phyloP scores from a whole-genome alignment of 805 yeast genomes.

The Ogataea trehaloabstinens region DNA sequence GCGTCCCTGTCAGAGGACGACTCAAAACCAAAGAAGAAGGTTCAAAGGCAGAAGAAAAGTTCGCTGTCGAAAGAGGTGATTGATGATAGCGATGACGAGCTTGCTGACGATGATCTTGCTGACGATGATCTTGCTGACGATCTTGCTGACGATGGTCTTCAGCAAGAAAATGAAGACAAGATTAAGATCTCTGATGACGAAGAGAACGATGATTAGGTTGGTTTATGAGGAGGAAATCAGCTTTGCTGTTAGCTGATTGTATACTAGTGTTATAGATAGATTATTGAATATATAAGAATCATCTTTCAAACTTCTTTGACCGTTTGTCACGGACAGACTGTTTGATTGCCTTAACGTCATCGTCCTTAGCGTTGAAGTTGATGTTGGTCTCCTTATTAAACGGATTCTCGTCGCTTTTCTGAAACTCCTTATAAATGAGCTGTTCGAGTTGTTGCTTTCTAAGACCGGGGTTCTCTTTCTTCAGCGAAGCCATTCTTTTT shows the following conservation, averaged over 20 bases:
- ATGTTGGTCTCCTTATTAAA: constrained; percentile 74
- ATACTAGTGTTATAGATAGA: too few species aligned
- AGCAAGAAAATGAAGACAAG: too few species aligned
- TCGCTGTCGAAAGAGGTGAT: constrained; percentile 27
- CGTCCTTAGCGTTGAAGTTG: constrained; percentile 59
- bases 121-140: constrained; percentile 12
- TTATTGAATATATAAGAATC: not conserved
- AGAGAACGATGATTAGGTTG: constrained; percentile 17
- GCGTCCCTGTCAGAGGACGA: constrained; percentile 13
- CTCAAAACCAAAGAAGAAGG: constrained; percentile 3
- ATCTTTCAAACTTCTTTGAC: constrained; percentile 32
- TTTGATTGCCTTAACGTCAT: constrained; percentile 42
- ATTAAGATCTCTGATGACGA: constrained; percentile 15
- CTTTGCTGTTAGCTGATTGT: not conserved
- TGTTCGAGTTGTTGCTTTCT: constrained; percentile 78
- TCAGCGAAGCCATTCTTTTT: constrained; percentile 64
- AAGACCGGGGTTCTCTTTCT: constrained; percentile 76
- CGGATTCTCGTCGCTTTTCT: constrained; percentile 78
- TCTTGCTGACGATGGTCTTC: constrained; percentile 14
- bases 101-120: constrained; percentile 17
- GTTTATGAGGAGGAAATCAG: not conserved
- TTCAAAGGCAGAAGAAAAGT: constrained; percentile 20
- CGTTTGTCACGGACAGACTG: constrained; percentile 29
- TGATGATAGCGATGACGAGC: constrained; percentile 32
- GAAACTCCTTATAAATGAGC: constrained; percentile 73